Evolutionary conservation across 768 basidiomycete genomes (phyloP), one percentile per base, ranked within the genome.

Genomic region (Clavulina sp.): DNA sequence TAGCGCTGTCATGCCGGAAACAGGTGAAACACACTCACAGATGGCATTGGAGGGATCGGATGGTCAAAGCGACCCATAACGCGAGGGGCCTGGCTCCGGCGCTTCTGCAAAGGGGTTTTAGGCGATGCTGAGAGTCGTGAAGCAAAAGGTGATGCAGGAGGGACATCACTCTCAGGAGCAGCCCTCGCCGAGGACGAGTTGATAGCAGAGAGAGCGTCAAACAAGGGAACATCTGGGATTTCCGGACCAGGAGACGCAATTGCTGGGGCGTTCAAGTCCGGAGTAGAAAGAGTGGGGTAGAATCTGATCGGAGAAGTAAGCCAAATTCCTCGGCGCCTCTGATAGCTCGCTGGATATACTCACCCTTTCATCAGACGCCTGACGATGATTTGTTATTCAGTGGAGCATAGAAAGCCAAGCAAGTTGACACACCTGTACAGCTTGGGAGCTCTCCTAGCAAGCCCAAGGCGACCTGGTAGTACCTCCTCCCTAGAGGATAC

Each of bases 321-420:
- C n/a, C n/a, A n/a, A n/a, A n/a, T n/a, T n/a, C n/a, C n/a, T n/a
- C n/a, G n/a, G n/a, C n/a, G n/a, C n/a, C n/a, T n/a, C n/a, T n/a
- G n/a, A n/a, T n/a, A n/a, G n/a, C n/a, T n/a, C n/a, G 9, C 24
- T 19, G 24, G 34, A 19, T 54, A 2, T 13, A 16, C 67, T 43
- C 48, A 86, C 81, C 86, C 87, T 63, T 85, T 74, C 85, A 95
- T 91, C 19, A 95, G 75, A 31, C 91, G 76, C 58, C 76, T 73
- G 24, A 13, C 19, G 43, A 26, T 9, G 13, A 46, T 28, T 24
- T 9, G n/a, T 46, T 9, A 46, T 16, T 9, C 26, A 9, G 24
- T 46, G 24, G 13, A 9, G 26, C 9, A 13, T 13, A 16, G 43
- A 24, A 46, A 13, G 21, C 26, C 13, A 24, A 9, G 43, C 9